Evolutionary conservation across 1,284 basidiomycete species (phyloP).

Genomic region (Malassezia pachydermatis): DNA sequence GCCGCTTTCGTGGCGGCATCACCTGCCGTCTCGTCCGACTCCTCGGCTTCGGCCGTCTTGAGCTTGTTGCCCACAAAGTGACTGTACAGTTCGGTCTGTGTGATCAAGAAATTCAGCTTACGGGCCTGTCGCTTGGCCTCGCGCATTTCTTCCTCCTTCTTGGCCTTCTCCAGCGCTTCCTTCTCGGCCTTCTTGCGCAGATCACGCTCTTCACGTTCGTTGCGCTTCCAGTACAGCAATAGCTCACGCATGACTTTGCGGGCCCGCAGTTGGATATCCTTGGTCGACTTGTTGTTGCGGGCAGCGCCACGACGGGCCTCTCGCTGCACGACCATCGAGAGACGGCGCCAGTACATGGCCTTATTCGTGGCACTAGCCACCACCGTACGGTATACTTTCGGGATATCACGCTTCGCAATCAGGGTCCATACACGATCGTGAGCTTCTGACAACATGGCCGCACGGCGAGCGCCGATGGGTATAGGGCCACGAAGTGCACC

Average conservation of each 20-base stretch:
- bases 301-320: constrained; percentile 70
- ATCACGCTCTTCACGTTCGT: constrained; percentile 83
- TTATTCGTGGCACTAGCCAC: constrained; percentile 39
- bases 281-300: constrained; percentile 70
- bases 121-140: constrained; percentile 89
- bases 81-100: constrained; percentile 96
- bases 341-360: constrained; percentile 61
- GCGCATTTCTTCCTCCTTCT: constrained; percentile 88
- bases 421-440: constrained; percentile 45
- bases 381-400: constrained; percentile 45
- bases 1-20: constrained; percentile 18
- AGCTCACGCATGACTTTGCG: constrained; percentile 73
- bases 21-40: constrained; percentile 55
- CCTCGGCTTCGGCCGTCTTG: constrained; percentile 86
- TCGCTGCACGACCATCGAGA: constrained; percentile 65
- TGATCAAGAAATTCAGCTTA: constrained; percentile 97
- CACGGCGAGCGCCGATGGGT: constrained; percentile 32
- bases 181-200: constrained; percentile 87
- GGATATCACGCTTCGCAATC: constrained; percentile 46
- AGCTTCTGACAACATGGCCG: constrained; percentile 39
- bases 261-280: constrained; percentile 77
- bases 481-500: constrained; percentile 27
- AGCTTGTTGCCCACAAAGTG: constrained; percentile 99
- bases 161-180: constrained; percentile 52
- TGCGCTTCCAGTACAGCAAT: constrained; percentile 94